A percentile compares a stretch with the other conserved stretches of the same genome.
Evolutionary conservation across 2,329 filamentous ascomycete species (phyloP).

Genomic region (Colletotrichum sp.): DNA sequence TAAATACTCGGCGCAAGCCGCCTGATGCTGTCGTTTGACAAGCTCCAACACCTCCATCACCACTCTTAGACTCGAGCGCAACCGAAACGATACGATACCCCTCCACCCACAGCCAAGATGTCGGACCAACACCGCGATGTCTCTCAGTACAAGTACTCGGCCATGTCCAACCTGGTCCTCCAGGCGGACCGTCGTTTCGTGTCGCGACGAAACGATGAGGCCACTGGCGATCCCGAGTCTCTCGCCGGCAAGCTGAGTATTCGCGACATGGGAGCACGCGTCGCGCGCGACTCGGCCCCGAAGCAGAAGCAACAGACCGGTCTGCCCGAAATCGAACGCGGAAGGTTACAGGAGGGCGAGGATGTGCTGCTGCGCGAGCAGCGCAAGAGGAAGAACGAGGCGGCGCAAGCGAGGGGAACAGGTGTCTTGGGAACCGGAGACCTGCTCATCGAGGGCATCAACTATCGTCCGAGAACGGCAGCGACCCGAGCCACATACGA

Average conservation of each 20-base stretch:
- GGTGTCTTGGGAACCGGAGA: slow-evolving; percentile 86
- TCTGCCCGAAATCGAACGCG: slow-evolving; percentile 74
- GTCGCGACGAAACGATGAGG: slow-evolving; percentile 89
- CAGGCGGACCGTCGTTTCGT: slow-evolving; percentile 98
- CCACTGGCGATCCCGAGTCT: slow-evolving; percentile 96
- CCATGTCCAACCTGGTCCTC: slow-evolving; percentile 99
- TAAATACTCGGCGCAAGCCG: slow-evolving; percentile 15
- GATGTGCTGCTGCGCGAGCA: slow-evolving; percentile 86
- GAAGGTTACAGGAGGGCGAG: slow-evolving; percentile 77
- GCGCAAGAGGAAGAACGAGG: slow-evolving; percentile 82
- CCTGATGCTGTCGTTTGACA: slow-evolving; percentile 14
- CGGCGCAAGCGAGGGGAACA: slow-evolving; percentile 68
- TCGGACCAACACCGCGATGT: slow-evolving; percentile 80
- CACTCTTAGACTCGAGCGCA: background rate
- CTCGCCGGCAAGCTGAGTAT: slow-evolving; percentile 93
- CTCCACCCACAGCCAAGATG: slow-evolving; percentile 57
- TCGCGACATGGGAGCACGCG: slow-evolving; percentile 89
- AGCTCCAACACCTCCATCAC: slow-evolving; percentile 13
- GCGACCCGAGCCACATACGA: slow-evolving; percentile 94
- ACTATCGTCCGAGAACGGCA: slow-evolving; percentile 88
- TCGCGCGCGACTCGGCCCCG: slow-evolving; percentile 78
- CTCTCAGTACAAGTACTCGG: slow-evolving; percentile 98
- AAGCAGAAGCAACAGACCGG: slow-evolving; percentile 79
- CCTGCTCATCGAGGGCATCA: slow-evolving; percentile 86
- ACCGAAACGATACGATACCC: slow-evolving; percentile 12